These are phyloP conservation scores for Globisporangium irregulare DNA, from an alignment of 352 stramenopile genomes.

Conservation along the genomic window DNA sequence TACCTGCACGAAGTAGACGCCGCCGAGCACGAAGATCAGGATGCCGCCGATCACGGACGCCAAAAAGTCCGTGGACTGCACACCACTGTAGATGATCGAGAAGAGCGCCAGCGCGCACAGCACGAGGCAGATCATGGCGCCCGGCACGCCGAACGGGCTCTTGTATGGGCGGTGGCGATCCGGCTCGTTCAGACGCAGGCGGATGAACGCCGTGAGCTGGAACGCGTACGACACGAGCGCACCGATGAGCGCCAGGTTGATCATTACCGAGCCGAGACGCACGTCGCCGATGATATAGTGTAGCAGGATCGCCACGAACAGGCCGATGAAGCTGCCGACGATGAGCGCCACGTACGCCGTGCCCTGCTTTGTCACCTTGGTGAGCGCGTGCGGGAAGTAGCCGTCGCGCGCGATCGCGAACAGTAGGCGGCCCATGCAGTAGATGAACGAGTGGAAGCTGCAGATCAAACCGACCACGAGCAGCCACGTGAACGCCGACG, in stretches of 20 bases:
- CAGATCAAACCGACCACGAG: conserved; percentile 58
- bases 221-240: conserved; percentile 64
- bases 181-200: conserved; percentile 48
- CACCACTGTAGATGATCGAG: conserved; percentile 67
- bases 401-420: conserved; percentile 67
- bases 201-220: conserved; percentile 57
- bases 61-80: conserved; percentile 53
- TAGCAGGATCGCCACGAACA: conserved; percentile 45
- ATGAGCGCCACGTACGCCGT: conserved; percentile 61
- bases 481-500: conserved; percentile 66
- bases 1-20: conserved; percentile 41
- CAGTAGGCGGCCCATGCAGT: conserved; percentile 67
- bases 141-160: conserved; percentile 51
- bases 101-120: conserved; percentile 47
- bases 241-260: conserved; percentile 68
- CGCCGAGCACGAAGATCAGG: conserved; percentile 49
- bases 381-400: conserved; percentile 50
- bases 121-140: conserved; percentile 38
- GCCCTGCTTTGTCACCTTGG: conserved; percentile 32
- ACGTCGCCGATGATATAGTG: conserved; percentile 62
- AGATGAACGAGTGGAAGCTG: conserved; percentile 80
- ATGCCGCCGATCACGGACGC: conserved; percentile 52
- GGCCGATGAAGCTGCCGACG: conserved; percentile 36
- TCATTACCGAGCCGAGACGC: conserved; percentile 56
- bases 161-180: conserved; percentile 45